These are phyloP conservation scores for Chlamydomonas schloesseri DNA, from an alignment of 139 green algal species.

Conservation along the genomic window DNA sequence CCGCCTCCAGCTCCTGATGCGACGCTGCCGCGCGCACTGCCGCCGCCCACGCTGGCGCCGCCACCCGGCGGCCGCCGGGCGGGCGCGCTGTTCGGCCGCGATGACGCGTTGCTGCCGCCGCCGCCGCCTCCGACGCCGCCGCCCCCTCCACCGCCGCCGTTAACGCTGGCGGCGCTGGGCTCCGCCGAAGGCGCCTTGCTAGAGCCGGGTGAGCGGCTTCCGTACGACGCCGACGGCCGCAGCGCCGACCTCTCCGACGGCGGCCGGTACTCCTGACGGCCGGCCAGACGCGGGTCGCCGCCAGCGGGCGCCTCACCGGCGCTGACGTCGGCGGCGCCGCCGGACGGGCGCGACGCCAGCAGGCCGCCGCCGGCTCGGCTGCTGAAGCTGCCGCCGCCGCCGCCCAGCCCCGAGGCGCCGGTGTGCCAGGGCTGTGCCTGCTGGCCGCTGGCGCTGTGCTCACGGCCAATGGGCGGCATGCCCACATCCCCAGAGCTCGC, in stretches of 20 bases:
- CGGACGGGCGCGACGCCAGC: neutral
- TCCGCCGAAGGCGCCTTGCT: conserved; percentile 4
- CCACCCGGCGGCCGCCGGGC: neutral
- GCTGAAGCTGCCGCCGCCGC: neutral
- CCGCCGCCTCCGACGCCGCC: neutral
- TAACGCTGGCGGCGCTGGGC: neutral
- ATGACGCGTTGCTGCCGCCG: neutral
- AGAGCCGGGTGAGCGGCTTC: neutral
- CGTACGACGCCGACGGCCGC: conserved; percentile 14
- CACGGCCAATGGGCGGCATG: conserved; percentile 15
- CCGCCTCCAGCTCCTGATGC: neutral
- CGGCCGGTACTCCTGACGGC: conserved; percentile 28
- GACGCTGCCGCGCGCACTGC: neutral
- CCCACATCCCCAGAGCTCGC: neutral
- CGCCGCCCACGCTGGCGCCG: neutral
- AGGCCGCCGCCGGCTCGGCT: conserved; percentile 15
- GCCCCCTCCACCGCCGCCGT: neutral
- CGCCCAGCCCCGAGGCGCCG: neutral
- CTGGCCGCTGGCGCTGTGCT: neutral
- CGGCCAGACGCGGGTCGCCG: neutral
- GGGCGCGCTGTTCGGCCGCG: conserved; percentile 27
- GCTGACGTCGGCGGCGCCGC: neutral
- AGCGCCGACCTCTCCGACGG: conserved; percentile 2
- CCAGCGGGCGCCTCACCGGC: neutral
- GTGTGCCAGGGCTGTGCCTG: neutral